Evolutionary conservation across 2,329 filamentous ascomycete genomes (phyloP).

Genomic region (Fusarium humuli): DNA sequence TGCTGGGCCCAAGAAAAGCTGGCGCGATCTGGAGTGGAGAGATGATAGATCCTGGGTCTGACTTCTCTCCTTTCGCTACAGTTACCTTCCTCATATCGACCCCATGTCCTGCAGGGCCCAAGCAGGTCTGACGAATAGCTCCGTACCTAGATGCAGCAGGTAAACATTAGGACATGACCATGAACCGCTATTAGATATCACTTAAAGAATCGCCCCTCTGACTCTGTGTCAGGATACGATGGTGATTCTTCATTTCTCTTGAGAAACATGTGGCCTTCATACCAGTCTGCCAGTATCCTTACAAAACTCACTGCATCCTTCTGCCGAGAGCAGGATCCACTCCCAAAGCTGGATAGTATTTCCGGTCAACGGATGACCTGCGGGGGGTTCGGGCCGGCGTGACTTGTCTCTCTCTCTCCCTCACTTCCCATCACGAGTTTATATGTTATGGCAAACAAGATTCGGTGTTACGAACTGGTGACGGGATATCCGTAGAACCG

Average conservation of each 20-base stretch:
- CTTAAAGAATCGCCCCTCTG: background rate
- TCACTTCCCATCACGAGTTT: background rate
- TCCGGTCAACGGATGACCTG: slow-evolving; percentile 13
- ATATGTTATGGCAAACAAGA: background rate
- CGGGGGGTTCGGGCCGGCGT: slow-evolving; percentile 28
- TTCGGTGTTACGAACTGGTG: slow-evolving; percentile 7
- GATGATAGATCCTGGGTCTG: slow-evolving; percentile 37
- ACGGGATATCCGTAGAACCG: slow-evolving; percentile 2
- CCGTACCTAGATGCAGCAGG: slow-evolving; percentile 4
- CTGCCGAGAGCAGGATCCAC: slow-evolving; percentile 7
- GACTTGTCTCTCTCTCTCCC: background rate
- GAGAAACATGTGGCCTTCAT: background rate
- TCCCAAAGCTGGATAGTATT: slow-evolving; percentile 10
- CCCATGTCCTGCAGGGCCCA: slow-evolving; percentile 40
- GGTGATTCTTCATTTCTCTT: background rate
- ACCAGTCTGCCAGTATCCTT: background rate
- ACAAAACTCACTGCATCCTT: background rate
- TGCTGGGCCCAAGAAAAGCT: slow-evolving; percentile 32
- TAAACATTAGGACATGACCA: slow-evolving; percentile 21
- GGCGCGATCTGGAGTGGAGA: slow-evolving; percentile 47
- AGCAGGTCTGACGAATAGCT: slow-evolving; percentile 19
- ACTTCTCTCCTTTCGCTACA: slow-evolving; percentile 7
- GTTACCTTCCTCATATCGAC: background rate
- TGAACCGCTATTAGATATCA: slow-evolving; percentile 9
- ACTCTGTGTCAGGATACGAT: background rate